Percentiles rank a stretch among this genome's conserved stretches.
Conservation (phyloP, 768 basidiomycete species). For the Boletus reticuloceps region DNA sequence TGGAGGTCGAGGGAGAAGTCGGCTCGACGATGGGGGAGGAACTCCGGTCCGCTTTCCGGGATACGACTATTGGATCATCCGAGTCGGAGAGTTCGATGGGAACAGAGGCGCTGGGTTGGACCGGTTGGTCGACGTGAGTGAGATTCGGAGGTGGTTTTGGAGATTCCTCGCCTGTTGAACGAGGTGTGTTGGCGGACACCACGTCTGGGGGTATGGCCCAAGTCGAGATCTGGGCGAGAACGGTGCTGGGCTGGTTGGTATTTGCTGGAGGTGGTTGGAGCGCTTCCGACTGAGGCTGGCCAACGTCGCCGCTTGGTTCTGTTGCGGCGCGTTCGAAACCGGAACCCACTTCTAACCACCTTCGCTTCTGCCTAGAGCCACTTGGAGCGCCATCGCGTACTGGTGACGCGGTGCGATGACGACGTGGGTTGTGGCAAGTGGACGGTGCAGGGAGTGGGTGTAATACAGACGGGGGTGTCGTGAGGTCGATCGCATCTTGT, state of each 20-base stretch:
- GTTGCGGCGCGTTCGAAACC: neutral
- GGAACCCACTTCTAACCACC: constrained; percentile 3
- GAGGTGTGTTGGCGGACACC: neutral
- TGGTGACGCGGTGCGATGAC: constrained; percentile 3
- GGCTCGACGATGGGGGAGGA: neutral
- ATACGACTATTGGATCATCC: neutral
- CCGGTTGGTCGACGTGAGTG: neutral
- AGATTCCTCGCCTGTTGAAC: neutral
- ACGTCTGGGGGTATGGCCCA: constrained; percentile 21
- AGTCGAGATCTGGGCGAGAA: constrained; percentile 15
- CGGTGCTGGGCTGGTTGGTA: neutral
- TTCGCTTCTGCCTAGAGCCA: constrained; percentile 14
- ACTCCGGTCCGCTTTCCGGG: neutral
- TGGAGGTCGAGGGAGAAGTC: neutral
- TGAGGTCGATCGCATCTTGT: constrained; percentile 9
- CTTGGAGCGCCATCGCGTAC: neutral
- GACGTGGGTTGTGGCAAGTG: neutral
- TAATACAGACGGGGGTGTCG: neutral
- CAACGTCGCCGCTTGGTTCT: neutral
- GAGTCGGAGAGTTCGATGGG: constrained; percentile 2
- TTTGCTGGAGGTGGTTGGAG: neutral
- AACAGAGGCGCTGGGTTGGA: neutral
- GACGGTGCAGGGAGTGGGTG: neutral
- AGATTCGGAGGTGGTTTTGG: neutral
- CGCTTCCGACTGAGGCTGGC: neutral